Conservation (phyloP, 306 rosid species). For the Corylus avellana region DNA sequence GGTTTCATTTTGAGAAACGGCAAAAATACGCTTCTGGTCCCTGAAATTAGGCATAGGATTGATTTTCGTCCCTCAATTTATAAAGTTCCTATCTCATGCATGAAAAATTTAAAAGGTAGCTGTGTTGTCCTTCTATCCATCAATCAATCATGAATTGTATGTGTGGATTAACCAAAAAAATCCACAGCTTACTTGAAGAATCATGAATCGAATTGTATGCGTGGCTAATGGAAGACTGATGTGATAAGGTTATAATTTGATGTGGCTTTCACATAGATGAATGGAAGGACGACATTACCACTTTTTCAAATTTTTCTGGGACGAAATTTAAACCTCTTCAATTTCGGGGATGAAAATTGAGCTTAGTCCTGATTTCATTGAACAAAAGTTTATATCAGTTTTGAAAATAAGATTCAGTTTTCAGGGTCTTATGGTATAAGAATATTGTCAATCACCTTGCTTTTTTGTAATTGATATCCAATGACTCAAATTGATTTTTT, state of each 20-base stretch:
- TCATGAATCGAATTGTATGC: background rate
- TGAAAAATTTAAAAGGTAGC: background rate
- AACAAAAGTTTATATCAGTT: background rate
- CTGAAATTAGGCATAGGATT: background rate
- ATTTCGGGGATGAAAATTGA: background rate
- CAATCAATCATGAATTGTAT: background rate
- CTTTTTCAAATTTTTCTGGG: background rate
- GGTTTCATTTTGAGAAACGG: background rate
- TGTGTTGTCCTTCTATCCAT: background rate
- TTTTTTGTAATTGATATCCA: background rate
- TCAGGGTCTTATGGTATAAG: background rate
- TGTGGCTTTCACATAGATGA: background rate
- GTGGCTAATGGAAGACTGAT: background rate
- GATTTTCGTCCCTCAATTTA: background rate
- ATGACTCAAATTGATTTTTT: constrained; percentile 6
- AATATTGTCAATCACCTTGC: background rate
- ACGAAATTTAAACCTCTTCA: background rate
- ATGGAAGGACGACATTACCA: background rate
- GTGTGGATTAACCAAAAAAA: no score
- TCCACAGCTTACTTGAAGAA: background rate
- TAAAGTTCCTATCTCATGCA: background rate
- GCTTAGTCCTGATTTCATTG: no score
- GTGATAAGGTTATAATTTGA: background rate
- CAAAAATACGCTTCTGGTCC: background rate
- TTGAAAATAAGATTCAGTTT: background rate